Evolutionary conservation across 2,329 filamentous ascomycete species (phyloP).

Genomic region (Cadophora sp.): DNA sequence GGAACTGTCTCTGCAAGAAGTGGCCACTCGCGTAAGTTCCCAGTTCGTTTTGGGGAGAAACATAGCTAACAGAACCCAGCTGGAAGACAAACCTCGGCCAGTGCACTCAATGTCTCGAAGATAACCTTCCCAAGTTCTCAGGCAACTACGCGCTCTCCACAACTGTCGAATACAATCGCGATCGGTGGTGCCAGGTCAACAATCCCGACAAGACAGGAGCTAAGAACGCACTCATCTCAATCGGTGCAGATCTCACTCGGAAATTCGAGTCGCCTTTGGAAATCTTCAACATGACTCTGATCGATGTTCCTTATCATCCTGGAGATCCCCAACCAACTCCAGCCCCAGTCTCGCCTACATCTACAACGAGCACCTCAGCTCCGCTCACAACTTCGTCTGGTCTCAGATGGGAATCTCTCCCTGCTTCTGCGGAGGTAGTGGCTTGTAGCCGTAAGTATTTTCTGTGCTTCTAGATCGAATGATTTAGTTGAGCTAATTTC

Average conservation of each 20-base stretch:
- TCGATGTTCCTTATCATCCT: not conserved
- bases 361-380: not conserved
- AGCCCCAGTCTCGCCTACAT: too few relatives aligned
- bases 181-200: not conserved
- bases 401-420: conserved; percentile 9
- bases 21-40: not conserved
- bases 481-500: not conserved
- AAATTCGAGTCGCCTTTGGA: not conserved
- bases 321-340: too few relatives aligned
- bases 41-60: too few relatives aligned
- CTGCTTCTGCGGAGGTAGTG: not conserved
- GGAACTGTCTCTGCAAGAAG: not conserved
- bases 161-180: not conserved
- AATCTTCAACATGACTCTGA: not conserved
- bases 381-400: not conserved
- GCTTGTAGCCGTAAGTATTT: not conserved
- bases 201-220: not conserved
- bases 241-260: not conserved
- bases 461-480: not conserved
- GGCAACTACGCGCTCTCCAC: not conserved
- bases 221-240: not conserved
- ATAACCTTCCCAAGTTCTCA: not conserved
- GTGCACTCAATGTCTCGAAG: not conserved
- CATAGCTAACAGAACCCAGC: not conserved
- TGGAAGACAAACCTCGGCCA: not conserved